Evolutionary conservation across 1,284 basidiomycete genomes (phyloP).

Genomic region (Mycena citricolor): DNA sequence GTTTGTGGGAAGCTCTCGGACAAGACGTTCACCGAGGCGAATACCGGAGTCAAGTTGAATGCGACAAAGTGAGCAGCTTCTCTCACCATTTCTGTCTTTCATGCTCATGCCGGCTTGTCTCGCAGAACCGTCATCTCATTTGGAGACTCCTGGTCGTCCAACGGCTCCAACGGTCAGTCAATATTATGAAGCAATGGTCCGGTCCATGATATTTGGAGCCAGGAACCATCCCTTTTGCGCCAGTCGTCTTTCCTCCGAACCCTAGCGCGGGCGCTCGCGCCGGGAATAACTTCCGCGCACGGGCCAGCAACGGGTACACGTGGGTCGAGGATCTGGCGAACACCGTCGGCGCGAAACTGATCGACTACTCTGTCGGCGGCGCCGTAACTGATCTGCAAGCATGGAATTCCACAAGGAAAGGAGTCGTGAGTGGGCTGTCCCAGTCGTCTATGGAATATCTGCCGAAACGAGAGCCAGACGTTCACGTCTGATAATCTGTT

Average conservation of each 20-base stretch:
- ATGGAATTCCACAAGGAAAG: slow-evolving; percentile 22
- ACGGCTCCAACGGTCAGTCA: slow-evolving; percentile 19
- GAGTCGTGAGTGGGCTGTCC: slow-evolving; percentile 13
- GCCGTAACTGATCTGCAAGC: slow-evolving; percentile 11
- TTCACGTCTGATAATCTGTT: slow-evolving; percentile 22
- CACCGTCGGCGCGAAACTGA: slow-evolving; percentile 20
- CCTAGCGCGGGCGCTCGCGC: slow-evolving; percentile 19
- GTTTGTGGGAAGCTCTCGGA: slow-evolving; percentile 17
- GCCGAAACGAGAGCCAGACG: slow-evolving; percentile 9
- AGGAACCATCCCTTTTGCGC: slow-evolving; percentile 24
- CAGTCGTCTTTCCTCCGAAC: slow-evolving; percentile 22
- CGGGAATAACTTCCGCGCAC: slow-evolving; percentile 22
- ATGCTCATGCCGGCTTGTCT: neutral
- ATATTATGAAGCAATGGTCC: too few relatives aligned
- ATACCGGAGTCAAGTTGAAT: slow-evolving; percentile 20
- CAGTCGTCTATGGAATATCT: too few relatives aligned
- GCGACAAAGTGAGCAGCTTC: slow-evolving; percentile 16
- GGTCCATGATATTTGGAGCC: neutral
- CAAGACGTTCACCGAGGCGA: slow-evolving; percentile 16
- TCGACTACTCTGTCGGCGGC: slow-evolving; percentile 2
- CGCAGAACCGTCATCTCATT: slow-evolving; percentile 18
- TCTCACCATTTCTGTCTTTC: neutral
- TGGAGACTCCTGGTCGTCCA: slow-evolving; percentile 22
- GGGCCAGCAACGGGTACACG: slow-evolving; percentile 19
- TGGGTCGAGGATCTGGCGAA: slow-evolving; percentile 22